phyloP scores from a whole-genome alignment of 495 filamentous ascomycete species.

The Aeminium ludgeri region DNA sequence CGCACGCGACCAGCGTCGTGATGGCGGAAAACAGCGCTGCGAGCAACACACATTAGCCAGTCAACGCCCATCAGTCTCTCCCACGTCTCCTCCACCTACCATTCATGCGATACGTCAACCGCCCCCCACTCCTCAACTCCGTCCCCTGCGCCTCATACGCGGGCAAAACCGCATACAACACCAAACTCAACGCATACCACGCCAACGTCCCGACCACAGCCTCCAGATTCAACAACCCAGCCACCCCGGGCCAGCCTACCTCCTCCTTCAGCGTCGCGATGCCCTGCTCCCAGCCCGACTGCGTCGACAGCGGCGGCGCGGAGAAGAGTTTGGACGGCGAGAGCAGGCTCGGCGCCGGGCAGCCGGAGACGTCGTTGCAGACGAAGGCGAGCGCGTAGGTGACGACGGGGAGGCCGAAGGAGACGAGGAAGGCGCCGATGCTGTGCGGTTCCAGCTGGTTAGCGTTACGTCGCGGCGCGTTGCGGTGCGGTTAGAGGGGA shows the following conservation, averaged over 20 bases:
- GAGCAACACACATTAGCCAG: too few species aligned
- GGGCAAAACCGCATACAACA: conserved; percentile 63
- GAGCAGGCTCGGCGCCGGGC: conserved; percentile 73
- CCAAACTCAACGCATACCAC: conserved; percentile 64
- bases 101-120: conserved; percentile 81
- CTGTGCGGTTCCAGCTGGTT: conserved; percentile 33
- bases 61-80: too few species aligned
- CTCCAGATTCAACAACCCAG: conserved; percentile 39
- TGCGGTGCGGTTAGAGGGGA: neutral
- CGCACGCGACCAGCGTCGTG: conserved; percentile 46
- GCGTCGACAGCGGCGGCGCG: conserved; percentile 1
- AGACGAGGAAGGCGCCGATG: conserved; percentile 54
- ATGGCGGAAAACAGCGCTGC: conserved; percentile 63
- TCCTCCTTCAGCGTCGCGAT: conserved; percentile 58
- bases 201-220: conserved; percentile 46
- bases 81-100: too few species aligned
- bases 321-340: conserved; percentile 45
- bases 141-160: conserved; percentile 56
- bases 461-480: neutral
- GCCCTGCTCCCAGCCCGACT: conserved; percentile 21
- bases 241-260: conserved; percentile 60
- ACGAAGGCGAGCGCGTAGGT: conserved; percentile 63
- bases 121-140: conserved; percentile 50
- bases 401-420: conserved; percentile 57
- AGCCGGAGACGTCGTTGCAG: conserved; percentile 86